These are phyloP conservation scores for Sporothrix protearum DNA, from an alignment of 2,329 filamentous ascomycete genomes.

Conservation along the genomic window DNA sequence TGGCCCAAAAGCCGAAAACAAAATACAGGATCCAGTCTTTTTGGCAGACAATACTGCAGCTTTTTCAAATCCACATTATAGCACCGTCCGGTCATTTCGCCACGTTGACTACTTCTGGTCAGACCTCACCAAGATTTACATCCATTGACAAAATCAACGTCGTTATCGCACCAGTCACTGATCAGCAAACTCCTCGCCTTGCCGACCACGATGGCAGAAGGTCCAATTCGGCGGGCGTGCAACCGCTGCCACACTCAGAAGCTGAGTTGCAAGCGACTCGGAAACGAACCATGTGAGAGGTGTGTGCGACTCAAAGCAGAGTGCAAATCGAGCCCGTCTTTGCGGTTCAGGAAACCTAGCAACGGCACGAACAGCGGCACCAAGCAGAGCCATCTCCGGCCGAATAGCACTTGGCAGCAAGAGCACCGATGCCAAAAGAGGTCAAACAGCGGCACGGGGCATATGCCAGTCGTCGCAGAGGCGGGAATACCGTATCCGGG, in stretches of 20 bases:
- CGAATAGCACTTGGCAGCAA: not conserved
- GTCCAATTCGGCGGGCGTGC: conserved; percentile 42
- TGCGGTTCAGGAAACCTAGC: conserved; percentile 29
- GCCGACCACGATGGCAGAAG: conserved; percentile 22
- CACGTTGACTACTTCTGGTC: not conserved
- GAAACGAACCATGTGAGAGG: conserved; percentile 42
- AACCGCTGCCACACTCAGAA: conserved; percentile 48
- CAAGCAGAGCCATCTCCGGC: not conserved
- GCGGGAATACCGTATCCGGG: conserved; percentile 14
- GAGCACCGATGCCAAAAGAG: not conserved
- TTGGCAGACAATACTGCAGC: not conserved
- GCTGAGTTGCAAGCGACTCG: conserved; percentile 44
- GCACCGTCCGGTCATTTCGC: not conserved
- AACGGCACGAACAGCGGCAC: conserved; percentile 26
- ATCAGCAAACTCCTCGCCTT: not conserved
- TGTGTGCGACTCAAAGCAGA: conserved; percentile 42
- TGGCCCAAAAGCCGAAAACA: too few relatives aligned
- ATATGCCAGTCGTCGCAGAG: not conserved
- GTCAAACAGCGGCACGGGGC: not conserved
- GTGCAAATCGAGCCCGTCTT: conserved; percentile 45
- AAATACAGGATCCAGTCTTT: not conserved
- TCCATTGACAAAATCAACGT: not conserved
- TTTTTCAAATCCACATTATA: not conserved
- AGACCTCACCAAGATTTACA: not conserved
- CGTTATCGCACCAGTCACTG: too few relatives aligned